Conservation (phyloP, 108 stramenopile species). For the Aurantiochytrium sp. region DNA sequence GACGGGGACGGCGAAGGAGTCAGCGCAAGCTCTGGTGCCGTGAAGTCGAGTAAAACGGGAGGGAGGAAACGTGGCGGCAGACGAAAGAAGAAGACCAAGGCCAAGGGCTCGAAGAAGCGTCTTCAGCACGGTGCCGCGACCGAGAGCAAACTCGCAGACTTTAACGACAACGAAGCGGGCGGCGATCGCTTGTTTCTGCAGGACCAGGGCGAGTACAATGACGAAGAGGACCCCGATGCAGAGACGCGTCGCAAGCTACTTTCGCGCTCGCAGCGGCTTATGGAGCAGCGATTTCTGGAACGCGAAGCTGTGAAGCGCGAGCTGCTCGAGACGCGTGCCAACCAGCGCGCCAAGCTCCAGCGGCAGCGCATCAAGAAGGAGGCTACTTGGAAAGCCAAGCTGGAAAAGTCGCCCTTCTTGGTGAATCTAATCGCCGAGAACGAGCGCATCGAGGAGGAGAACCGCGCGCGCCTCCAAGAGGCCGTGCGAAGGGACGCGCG, state of each 20-base stretch:
- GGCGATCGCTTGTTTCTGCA: too few species aligned
- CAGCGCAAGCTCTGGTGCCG: too few species aligned
- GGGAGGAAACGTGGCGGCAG: neutral
- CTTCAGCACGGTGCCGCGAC: too few species aligned
- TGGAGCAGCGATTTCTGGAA: neutral
- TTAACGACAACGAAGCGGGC: too few species aligned
- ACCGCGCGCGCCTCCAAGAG: slow-evolving; percentile 46
- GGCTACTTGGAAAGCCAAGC: slow-evolving; percentile 50
- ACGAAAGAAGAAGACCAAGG: slow-evolving; percentile 15
- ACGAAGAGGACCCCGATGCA: neutral
- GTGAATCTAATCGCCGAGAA: slow-evolving; percentile 63
- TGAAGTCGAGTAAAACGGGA: too few species aligned
- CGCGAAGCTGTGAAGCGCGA: neutral
- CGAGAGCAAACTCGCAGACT: slow-evolving; percentile 12
- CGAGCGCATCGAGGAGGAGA: slow-evolving; percentile 60
- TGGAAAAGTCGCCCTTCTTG: slow-evolving; percentile 48
- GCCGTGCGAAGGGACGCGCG: slow-evolving; percentile 36
- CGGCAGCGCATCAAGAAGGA: slow-evolving; percentile 17
- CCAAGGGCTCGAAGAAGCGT: too few species aligned
- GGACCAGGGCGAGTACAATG: slow-evolving; percentile 4
- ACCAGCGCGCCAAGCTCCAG: neutral
- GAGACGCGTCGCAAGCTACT: neutral
- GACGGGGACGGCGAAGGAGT: neutral
- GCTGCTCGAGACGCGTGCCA: neutral
- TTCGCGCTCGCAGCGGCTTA: neutral